phyloP scores from a whole-genome alignment of 306 rosid genomes.

The Lathyrus tuberosus region DNA sequence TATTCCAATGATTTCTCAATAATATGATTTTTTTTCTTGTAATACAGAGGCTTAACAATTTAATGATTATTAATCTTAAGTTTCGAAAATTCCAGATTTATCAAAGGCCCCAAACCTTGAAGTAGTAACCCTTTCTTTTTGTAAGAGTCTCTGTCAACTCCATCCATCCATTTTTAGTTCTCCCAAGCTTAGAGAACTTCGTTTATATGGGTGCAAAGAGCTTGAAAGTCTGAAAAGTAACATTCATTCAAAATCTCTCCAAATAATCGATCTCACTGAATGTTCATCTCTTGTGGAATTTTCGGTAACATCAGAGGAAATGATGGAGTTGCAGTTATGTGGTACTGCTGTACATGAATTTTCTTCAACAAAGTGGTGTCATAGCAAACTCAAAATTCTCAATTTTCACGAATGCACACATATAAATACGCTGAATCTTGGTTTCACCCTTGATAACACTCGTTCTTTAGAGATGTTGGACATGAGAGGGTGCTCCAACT shows the following conservation, averaged over 20 bases:
- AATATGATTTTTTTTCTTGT: too few relatives aligned
- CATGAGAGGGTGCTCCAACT: neutral
- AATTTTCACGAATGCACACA: too few relatives aligned
- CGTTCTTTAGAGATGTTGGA: neutral
- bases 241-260: neutral
- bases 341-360: neutral
- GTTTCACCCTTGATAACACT: too few relatives aligned
- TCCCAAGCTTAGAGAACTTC: neutral
- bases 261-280: rapidly evolving
- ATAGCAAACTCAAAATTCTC: too few relatives aligned
- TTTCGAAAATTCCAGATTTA: neutral
- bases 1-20: too few relatives aligned
- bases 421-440: too few relatives aligned
- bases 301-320: conserved; percentile 7
- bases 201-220: neutral
- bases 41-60: neutral
- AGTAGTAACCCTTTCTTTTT: rapidly evolving
- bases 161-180: conserved; percentile 1
- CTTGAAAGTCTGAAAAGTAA: neutral
- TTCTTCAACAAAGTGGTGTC: too few relatives aligned
- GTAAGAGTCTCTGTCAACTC: neutral
- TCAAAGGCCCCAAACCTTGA: neutral
- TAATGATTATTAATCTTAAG: neutral
- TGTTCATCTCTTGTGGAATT: neutral
- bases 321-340: neutral